phyloP scores from a whole-genome alignment of 805 yeast genomes.

The Metschnikowia cerradonensis region DNA sequence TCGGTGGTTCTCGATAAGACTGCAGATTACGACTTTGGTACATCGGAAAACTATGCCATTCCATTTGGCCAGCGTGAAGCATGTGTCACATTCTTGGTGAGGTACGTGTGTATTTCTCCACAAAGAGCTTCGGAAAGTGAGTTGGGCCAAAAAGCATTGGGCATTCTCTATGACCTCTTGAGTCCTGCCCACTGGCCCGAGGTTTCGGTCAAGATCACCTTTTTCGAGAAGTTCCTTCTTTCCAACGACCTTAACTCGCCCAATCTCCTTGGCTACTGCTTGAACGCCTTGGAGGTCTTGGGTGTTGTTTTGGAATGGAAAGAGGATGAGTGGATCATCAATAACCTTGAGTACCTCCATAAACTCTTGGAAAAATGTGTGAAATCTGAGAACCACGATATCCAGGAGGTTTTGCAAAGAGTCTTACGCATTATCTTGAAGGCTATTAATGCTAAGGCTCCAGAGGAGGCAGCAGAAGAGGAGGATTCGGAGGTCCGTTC shows the following conservation, averaged over 20 bases:
- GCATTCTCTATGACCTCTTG: constrained; percentile 68
- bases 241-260: constrained; percentile 70
- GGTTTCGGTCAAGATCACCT: constrained; percentile 77
- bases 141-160: constrained; percentile 74
- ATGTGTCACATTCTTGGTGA: constrained; percentile 79
- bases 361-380: constrained; percentile 75
- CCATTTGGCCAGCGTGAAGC: constrained; percentile 85
- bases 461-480: constrained; percentile 40
- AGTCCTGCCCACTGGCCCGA: constrained; percentile 81
- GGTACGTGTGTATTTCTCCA: constrained; percentile 83
- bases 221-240: constrained; percentile 82
- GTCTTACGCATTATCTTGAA: constrained; percentile 65
- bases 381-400: constrained; percentile 77
- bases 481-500: constrained; percentile 59
- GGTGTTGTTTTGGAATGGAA: constrained; percentile 80
- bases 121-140: constrained; percentile 82
- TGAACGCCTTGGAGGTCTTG: constrained; percentile 88
- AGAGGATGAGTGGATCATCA: constrained; percentile 70
- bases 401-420: constrained; percentile 78
- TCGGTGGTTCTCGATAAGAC: not conserved
- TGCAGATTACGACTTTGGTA: constrained; percentile 35
- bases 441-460: constrained; percentile 52
- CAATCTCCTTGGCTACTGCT: constrained; percentile 69
- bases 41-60: constrained; percentile 50
- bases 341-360: constrained; percentile 65